These are phyloP conservation scores for Silene noctiflora DNA, from an alignment of 179 eudicot genomes.

Conservation along the genomic window DNA sequence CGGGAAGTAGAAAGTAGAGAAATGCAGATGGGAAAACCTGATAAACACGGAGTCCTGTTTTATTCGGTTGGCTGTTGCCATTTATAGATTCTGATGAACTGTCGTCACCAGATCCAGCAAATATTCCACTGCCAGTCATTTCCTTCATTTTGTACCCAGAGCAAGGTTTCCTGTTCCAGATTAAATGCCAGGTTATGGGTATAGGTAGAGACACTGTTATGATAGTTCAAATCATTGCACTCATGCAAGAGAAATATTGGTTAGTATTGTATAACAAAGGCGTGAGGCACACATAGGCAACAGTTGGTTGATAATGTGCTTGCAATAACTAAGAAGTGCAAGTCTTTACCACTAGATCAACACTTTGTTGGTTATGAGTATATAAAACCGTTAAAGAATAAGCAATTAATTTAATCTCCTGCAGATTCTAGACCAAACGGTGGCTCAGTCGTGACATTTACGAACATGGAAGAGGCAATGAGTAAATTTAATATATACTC, in stretches of 20 bases:
- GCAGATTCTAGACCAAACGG: neutral
- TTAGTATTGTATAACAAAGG: too few species aligned
- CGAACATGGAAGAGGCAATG: too few species aligned
- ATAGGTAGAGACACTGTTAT: neutral
- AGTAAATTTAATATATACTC: too few species aligned
- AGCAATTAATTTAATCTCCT: neutral
- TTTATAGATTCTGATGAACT: conserved; percentile 45
- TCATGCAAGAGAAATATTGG: too few species aligned
- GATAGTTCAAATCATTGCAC: neutral
- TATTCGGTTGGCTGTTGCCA: conserved; percentile 37
- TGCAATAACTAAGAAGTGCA: neutral
- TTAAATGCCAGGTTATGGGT: neutral
- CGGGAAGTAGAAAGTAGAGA: neutral
- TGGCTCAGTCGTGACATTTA: neutral
- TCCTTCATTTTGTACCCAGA: conserved; percentile 87
- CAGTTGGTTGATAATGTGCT: too few species aligned
- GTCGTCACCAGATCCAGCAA: conserved; percentile 52
- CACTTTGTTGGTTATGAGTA: neutral
- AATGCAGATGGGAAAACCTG: conserved; percentile 43
- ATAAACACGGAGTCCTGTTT: conserved; percentile 56
- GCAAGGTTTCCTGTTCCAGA: conserved; percentile 70
- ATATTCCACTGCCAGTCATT: conserved; percentile 91
- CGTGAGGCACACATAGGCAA: too few species aligned
- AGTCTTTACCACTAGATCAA: neutral
- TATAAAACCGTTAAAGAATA: neutral